Percentiles rank a stretch among this genome's conserved stretches.
Conservation (phyloP, 2,329 filamentous ascomycete species). For the Fusarium succisae region DNA sequence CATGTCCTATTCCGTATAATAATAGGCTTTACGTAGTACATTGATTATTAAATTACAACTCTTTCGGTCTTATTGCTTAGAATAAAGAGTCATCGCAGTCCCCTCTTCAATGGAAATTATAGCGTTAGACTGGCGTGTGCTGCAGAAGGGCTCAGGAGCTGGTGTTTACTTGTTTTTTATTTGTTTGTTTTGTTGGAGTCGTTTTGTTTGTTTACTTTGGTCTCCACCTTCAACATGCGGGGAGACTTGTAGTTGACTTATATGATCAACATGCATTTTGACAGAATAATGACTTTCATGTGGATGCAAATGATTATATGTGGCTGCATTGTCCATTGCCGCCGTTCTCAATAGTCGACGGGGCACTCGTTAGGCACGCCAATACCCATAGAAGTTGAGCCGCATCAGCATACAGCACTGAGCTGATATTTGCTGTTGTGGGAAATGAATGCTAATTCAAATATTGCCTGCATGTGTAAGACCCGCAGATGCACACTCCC, state of each 20-base stretch:
- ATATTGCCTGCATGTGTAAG: conserved; percentile 6
- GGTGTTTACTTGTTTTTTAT: conserved; percentile 7
- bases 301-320: conserved; percentile 28
- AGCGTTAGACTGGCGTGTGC: not conserved
- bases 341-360: conserved; percentile 24
- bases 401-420: not conserved
- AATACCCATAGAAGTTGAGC: conserved; percentile 13
- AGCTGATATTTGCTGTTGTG: not conserved
- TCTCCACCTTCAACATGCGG: conserved; percentile 7
- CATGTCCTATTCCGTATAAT: not conserved
- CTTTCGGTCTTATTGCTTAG: not conserved
- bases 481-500: conserved; percentile 19
- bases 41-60: not conserved
- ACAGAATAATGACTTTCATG: conserved; percentile 1
- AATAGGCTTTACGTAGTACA: not conserved
- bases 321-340: conserved; percentile 14
- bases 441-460: conserved; percentile 11
- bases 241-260: not conserved
- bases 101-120: conserved; percentile 14
- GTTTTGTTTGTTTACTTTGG: conserved; percentile 23
- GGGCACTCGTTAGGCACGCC: not conserved
- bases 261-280: not conserved
- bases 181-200: not conserved
- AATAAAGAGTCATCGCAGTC: not conserved
- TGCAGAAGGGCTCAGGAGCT: not conserved